Conservation (phyloP, 768 basidiomycete species). For the Serendipita indica region DNA sequence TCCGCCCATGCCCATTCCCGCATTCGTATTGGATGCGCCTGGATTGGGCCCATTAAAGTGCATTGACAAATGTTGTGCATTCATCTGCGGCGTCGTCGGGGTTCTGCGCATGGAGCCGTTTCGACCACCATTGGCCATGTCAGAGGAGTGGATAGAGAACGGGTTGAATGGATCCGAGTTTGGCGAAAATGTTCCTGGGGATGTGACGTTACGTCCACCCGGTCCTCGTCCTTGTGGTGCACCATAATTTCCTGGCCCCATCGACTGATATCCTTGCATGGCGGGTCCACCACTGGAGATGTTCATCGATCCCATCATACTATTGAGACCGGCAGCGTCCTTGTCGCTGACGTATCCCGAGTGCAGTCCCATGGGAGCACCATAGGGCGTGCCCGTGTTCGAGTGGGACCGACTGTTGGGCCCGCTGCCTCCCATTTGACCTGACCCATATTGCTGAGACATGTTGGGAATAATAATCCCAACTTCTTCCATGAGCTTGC, state of each 20-base stretch:
- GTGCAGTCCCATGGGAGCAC: slow-evolving; percentile 59
- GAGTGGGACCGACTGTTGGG: slow-evolving; percentile 11
- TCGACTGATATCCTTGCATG: slow-evolving; percentile 31
- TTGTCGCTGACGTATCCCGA: slow-evolving; percentile 60
- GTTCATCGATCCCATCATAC: slow-evolving; percentile 74
- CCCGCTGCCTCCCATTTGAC: slow-evolving; percentile 27
- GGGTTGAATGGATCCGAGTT: slow-evolving; percentile 43
- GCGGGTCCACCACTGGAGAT: slow-evolving; percentile 54
- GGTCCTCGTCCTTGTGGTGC: slow-evolving; percentile 26
- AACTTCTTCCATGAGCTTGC: slow-evolving; percentile 86
- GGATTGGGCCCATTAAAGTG: slow-evolving; percentile 9
- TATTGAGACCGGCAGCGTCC: slow-evolving; percentile 63
- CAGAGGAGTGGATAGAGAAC: slow-evolving; percentile 37
- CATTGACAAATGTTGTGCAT: neutral
- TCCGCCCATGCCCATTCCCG: neutral
- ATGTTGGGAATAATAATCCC: slow-evolving; percentile 81
- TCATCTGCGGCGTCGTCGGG: neutral
- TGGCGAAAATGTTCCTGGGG: slow-evolving; percentile 35
- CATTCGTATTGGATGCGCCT: neutral
- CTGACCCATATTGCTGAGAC: slow-evolving; percentile 63
- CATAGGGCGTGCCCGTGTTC: slow-evolving; percentile 22
- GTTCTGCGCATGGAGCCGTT: slow-evolving; percentile 8
- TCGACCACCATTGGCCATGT: slow-evolving; percentile 16
- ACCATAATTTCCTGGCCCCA: slow-evolving; percentile 25
- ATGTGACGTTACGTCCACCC: slow-evolving; percentile 29